Evolutionary conservation across 108 stramenopile species (phyloP).

Genomic region (Nannochloropsis salina): DNA sequence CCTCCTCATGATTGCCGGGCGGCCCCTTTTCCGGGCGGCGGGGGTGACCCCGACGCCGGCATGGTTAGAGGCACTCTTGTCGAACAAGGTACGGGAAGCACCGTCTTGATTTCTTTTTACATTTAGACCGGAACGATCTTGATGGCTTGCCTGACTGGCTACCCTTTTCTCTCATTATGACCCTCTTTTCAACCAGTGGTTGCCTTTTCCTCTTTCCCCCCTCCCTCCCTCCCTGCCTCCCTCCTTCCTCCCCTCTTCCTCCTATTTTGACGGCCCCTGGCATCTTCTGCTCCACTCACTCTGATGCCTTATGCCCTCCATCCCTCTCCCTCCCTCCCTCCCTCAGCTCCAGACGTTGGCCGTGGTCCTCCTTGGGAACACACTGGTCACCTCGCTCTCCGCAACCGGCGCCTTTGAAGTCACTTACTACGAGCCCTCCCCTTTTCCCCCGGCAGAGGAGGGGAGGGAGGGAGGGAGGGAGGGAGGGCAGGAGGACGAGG

Average conservation of each 20-base stretch:
- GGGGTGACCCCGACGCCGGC: not conserved
- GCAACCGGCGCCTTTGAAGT: constrained; percentile 7
- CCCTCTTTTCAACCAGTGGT: not conserved
- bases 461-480: not conserved
- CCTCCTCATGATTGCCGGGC: not conserved
- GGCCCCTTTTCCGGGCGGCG: not conserved
- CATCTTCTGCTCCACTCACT: too few species aligned
- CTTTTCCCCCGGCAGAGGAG: not conserved
- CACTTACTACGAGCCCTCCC: not conserved
- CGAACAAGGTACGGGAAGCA: not conserved
- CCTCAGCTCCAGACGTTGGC: not conserved
- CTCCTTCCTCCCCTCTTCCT: not conserved
- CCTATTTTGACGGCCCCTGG: too few species aligned
- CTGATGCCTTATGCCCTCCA: not conserved
- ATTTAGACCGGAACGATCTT: not conserved
- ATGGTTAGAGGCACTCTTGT: not conserved
- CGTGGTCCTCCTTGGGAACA: not conserved
- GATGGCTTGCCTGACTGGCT: not conserved
- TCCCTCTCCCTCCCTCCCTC: not conserved
- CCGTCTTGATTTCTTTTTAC: too few species aligned
- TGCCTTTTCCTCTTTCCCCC: not conserved
- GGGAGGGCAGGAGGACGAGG: not conserved
- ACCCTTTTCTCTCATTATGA: not conserved
- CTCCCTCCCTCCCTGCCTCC: not conserved
- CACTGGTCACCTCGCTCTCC: not conserved